Base-by-base conservation (phyloP, 73 alveolate genomes). In the Paramecium tetraurelia region DNA sequence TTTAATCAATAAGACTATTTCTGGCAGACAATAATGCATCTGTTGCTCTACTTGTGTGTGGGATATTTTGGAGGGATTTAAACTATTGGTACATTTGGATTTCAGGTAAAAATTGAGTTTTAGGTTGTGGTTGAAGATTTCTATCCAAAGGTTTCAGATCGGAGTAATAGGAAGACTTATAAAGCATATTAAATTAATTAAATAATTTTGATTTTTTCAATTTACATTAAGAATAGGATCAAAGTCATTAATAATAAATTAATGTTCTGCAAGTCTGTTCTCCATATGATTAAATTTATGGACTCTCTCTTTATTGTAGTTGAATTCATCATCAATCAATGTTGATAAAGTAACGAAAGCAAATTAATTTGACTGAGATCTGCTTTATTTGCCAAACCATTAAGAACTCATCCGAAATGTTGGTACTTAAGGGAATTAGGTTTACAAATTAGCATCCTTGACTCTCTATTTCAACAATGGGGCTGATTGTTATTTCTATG, bases 341-440 rank as follows among this genome's bases (percentile, higher is more conserved):
- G 84, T 63, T 22, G 84, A 63, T 63, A 63, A 27, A 31, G 84
- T 63, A 63, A 63, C 84, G 46, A 63, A 63, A 53, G 69, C 69
- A 53, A 53, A 53, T 53, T 53, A 53, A 6, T 63, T 31, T 63
- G 84, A 63, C 46, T 63, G 46, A 31, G 84, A 63, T 27, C 84
- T 20, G 4, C 24, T 1, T 31, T 33, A 12, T 27, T 63, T 63
- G 7, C 84, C 84, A 63, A 63, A 63, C 84, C 84, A 63, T 63
- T 63, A 63, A 31, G 41, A 63, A 33, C 50, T 63, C 27, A 31
- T 27, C 7, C 84, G 6, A 63, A 31, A 33, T 63, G 84, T 63
- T 63, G 84, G 84, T 33, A 63, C 41, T 63, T 27, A 31, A 4
- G 84, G 24, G 8, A 63, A 11, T 63, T 63, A 63, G 11, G 84